Evolutionary conservation across 2,329 filamentous ascomycete genomes (phyloP), one percentile per base, ranked within the genome.

Genomic region (Raffaelea ambrosiae): DNA sequence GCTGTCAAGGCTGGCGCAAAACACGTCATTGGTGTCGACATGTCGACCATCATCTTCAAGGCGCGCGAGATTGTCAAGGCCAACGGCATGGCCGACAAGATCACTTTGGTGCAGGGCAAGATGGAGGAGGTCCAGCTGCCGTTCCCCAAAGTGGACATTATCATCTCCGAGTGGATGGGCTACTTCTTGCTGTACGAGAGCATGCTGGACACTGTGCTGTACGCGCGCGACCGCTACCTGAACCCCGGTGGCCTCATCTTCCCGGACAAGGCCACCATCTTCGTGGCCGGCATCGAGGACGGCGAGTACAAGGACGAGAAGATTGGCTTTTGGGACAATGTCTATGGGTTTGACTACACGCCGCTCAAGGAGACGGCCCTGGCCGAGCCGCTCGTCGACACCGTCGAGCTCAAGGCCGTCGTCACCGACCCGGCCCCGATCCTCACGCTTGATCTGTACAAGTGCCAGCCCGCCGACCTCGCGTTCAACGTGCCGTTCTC

Each of bases 131-230:
- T 98, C 41, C 76, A 86, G 62, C 76, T 98, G 53, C 93, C 93
- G 19, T 95, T 86, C 69, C 85, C 88, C 61, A 87, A 97, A 71
- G 93, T 98, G 56, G 93, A 98, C 64, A 98, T 98, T 65, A 98
- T 98, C 71, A 95, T 98, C 66, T 97, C 91, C 2, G 93, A 98
- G 75, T 98, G 93, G 93, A 98, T 98, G 93, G 93, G 93, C 31
- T 98, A 98, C 74, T 97, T 97, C 75, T 74, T 98, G 46, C 82
- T 98, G 52, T 98, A 98, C 71, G 93, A 98, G 81, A 87, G 81
- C 79, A 98, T 98, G 93, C 71, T 98, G 63, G 93, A 98, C 72
- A 98, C 93, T 29, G 93, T 98, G 44, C 79, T 98, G 51, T 97
- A 96, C 64, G 93, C 93, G 22, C 84, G 93, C 59, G 93, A 98